Conservation (phyloP, 352 stramenopile genomes). For the Phytophthora capsici region DNA sequence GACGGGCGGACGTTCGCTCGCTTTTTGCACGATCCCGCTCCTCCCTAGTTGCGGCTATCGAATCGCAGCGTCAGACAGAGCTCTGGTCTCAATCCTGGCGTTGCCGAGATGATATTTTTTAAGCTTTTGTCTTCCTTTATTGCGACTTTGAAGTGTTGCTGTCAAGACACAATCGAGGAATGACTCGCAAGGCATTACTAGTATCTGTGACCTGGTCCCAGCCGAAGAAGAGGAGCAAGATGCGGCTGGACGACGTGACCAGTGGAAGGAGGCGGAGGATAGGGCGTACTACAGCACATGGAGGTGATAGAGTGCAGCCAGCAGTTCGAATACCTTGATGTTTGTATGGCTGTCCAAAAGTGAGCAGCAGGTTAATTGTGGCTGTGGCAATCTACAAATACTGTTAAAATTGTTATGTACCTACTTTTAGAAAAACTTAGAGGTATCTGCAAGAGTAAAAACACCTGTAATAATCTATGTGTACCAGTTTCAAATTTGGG, state of each 20-base stretch:
- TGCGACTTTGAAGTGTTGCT: not conserved
- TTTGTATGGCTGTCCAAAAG: constrained; percentile 3
- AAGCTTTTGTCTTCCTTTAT: too few relatives aligned
- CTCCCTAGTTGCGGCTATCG: constrained; percentile 20
- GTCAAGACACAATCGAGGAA: constrained; percentile 18
- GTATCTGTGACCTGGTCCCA: constrained; percentile 1
- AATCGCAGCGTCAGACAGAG: constrained; percentile 15
- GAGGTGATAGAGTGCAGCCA: constrained; percentile 34
- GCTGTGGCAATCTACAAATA: not conserved
- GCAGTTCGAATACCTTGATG: constrained; percentile 10
- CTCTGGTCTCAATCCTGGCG: constrained; percentile 21
- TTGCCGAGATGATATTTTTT: constrained; percentile 1
- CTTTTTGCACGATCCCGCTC: constrained; percentile 28
- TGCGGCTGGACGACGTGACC: constrained; percentile 26
- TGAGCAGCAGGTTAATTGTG: constrained; percentile 2
- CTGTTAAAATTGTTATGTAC: constrained; percentile 18
- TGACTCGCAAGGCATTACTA: constrained; percentile 9
- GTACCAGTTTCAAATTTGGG: constrained; percentile 8
- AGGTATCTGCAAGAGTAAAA: not conserved
- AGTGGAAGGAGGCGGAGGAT: constrained; percentile 26
- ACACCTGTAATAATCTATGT: constrained; percentile 11
- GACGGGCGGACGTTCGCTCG: constrained; percentile 32
- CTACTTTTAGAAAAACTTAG: not conserved
- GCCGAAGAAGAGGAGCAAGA: constrained; percentile 5
- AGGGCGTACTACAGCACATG: constrained; percentile 26